Conservation (phyloP, 2,329 filamentous ascomycete genomes). For the Shiraia sp. region DNA sequence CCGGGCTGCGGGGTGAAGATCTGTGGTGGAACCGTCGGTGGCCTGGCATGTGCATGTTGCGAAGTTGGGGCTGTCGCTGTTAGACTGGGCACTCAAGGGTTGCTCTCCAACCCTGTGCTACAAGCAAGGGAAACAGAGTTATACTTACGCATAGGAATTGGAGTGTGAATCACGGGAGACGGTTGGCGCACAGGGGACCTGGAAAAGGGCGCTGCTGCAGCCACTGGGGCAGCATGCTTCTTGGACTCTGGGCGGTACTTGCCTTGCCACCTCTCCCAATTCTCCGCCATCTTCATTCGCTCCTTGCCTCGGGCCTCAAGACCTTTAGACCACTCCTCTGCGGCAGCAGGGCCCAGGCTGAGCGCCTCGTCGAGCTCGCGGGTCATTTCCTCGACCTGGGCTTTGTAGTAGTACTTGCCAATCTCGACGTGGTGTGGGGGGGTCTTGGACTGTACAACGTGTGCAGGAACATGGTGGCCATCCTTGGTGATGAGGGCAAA, state of each 20-base stretch:
- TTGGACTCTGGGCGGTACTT: constrained; percentile 30
- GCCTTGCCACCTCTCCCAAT: constrained; percentile 76
- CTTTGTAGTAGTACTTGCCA: constrained; percentile 67
- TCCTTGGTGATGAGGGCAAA: constrained; percentile 68
- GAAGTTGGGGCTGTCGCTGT: constrained; percentile 34
- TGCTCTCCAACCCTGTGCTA: constrained; percentile 19
- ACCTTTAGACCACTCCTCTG: constrained; percentile 80
- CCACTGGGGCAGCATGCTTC: constrained; percentile 17
- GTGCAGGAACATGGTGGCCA: constrained; percentile 62
- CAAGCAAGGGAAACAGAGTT: constrained; percentile 17
- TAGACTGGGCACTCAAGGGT: constrained; percentile 31
- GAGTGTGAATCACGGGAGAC: constrained; percentile 40
- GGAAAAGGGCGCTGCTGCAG: constrained; percentile 15
- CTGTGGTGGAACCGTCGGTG: constrained; percentile 40
- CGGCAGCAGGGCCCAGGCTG: constrained; percentile 67
- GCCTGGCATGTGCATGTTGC: constrained; percentile 34
- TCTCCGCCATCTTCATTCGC: constrained; percentile 62
- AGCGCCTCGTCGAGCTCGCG: constrained; percentile 66
- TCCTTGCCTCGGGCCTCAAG: constrained; percentile 66
- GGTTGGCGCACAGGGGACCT: constrained; percentile 32
- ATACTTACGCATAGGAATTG: constrained; percentile 42
- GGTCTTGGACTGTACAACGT: constrained; percentile 58
- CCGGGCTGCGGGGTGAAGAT: constrained; percentile 35
- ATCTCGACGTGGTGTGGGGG: constrained; percentile 56
- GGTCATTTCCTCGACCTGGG: constrained; percentile 65